phyloP scores from a whole-genome alignment of 2,329 filamentous ascomycete genomes.

The Ceratocystis papillata region DNA sequence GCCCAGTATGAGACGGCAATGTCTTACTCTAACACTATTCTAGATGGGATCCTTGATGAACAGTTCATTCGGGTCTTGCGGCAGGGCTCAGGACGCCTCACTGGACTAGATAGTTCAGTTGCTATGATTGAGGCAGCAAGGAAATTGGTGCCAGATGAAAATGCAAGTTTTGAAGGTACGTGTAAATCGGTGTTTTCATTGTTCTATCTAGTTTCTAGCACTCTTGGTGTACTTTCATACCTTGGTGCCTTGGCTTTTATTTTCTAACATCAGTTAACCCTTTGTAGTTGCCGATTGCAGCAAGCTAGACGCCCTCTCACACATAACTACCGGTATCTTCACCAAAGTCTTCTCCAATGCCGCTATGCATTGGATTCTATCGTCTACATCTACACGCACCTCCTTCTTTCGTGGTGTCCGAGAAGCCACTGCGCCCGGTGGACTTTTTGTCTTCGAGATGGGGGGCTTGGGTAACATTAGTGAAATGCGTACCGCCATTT shows the following conservation, averaged over 20 bases:
- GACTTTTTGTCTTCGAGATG: constrained; percentile 57
- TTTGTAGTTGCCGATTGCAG: constrained; percentile 18
- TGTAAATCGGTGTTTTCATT: not conserved
- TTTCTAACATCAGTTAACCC: not conserved
- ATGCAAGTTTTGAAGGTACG: constrained; percentile 38
- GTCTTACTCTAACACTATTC: not conserved
- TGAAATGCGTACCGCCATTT: constrained; percentile 50
- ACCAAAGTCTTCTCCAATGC: constrained; percentile 56
- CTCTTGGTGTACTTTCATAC: not conserved
- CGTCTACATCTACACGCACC: constrained; percentile 34
- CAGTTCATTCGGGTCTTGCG: constrained; percentile 41
- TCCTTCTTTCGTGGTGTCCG: constrained; percentile 45
- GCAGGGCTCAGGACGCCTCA: constrained; percentile 39
- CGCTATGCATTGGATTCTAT: constrained; percentile 57
- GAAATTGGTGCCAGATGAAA: constrained; percentile 33
- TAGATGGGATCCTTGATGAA: constrained; percentile 49
- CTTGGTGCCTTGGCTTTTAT: not conserved
- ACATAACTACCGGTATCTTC: constrained; percentile 30
- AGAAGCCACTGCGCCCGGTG: constrained; percentile 43
- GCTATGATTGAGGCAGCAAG: constrained; percentile 48
- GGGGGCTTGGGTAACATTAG: constrained; percentile 58
- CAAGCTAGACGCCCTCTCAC: not conserved
- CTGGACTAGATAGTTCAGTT: constrained; percentile 49
- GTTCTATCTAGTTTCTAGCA: too few species aligned
- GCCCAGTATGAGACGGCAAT: constrained; percentile 9